phyloP scores from a whole-genome alignment of 495 filamentous ascomycete genomes.

The Aspergillus egyptiacus region DNA sequence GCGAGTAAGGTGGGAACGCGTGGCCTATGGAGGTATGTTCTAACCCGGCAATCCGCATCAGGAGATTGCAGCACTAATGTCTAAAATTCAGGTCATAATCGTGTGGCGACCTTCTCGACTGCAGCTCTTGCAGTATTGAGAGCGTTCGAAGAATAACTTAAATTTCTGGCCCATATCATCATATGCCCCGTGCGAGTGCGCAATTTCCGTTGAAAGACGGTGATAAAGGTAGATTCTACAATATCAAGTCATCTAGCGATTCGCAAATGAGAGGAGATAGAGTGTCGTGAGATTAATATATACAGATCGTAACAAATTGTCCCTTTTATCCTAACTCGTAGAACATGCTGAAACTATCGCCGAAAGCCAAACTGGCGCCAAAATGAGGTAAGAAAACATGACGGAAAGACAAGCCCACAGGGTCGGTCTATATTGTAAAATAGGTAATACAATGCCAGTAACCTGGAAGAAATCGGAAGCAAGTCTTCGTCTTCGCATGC shows the following conservation, averaged over 20 bases:
- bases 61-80: not conserved
- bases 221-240: no score
- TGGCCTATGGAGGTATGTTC: slow-evolving; percentile 43
- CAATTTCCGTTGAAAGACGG: no score
- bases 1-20: slow-evolving; percentile 42
- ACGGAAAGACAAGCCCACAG: slow-evolving; percentile 16
- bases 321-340: slow-evolving; percentile 5
- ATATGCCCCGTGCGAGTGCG: no score
- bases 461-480: slow-evolving; percentile 6
- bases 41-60: not conserved
- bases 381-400: slow-evolving; percentile 6
- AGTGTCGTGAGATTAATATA: slow-evolving; percentile 6
- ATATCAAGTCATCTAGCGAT: no score
- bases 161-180: not conserved
- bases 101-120: slow-evolving; percentile 44
- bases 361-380: slow-evolving; percentile 4
- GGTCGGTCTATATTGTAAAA: slow-evolving; percentile 26
- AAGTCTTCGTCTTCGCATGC: slow-evolving; percentile 12
- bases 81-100: slow-evolving; percentile 39
- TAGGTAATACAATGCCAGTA: slow-evolving; percentile 25
- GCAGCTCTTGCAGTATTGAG: slow-evolving; percentile 59
- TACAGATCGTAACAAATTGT: slow-evolving; percentile 1
- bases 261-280: slow-evolving; percentile 4
- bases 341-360: slow-evolving; percentile 2
- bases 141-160: slow-evolving; percentile 49